These are phyloP conservation scores for Quercus ilex DNA, from an alignment of 306 rosid genomes.

Conservation along the genomic window DNA sequence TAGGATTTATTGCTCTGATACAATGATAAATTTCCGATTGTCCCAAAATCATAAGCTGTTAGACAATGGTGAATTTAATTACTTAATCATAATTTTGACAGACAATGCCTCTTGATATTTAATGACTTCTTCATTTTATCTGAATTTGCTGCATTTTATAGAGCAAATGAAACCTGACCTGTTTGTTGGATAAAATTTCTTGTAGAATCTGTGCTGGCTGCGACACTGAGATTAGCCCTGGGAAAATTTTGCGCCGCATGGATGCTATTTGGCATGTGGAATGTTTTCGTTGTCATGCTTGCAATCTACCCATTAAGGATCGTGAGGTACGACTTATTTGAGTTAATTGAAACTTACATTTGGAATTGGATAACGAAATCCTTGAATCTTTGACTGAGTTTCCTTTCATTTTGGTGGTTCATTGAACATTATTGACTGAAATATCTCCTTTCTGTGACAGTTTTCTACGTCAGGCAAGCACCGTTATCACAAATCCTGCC, in stretches of 20 bases:
- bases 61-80: no score
- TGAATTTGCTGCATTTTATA: not conserved
- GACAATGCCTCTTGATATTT: not conserved
- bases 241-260: slow-evolving; percentile 67
- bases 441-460: slow-evolving; percentile 40
- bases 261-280: slow-evolving; percentile 87
- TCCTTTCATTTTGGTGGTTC: not conserved
- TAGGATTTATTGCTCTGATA: no score
- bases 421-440: slow-evolving; percentile 10
- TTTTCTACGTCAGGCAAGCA: slow-evolving; percentile 69
- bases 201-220: slow-evolving; percentile 92
- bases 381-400: not conserved
- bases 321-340: slow-evolving; percentile 52
- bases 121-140: not conserved
- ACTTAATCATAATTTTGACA: no score
- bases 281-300: slow-evolving; percentile 73
- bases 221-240: slow-evolving; percentile 69
- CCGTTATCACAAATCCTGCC: slow-evolving; percentile 87
- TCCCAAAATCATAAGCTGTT: no score
- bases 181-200: slow-evolving; percentile 21
- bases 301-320: slow-evolving; percentile 85
- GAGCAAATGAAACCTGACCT: slow-evolving; percentile 7
- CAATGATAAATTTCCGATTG: no score
- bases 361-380: slow-evolving; percentile 13
- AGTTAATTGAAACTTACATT: slow-evolving; percentile 1